Evolutionary conservation across 495 filamentous ascomycete genomes (phyloP).

Genomic region (Trichoderma asperelloides): DNA sequence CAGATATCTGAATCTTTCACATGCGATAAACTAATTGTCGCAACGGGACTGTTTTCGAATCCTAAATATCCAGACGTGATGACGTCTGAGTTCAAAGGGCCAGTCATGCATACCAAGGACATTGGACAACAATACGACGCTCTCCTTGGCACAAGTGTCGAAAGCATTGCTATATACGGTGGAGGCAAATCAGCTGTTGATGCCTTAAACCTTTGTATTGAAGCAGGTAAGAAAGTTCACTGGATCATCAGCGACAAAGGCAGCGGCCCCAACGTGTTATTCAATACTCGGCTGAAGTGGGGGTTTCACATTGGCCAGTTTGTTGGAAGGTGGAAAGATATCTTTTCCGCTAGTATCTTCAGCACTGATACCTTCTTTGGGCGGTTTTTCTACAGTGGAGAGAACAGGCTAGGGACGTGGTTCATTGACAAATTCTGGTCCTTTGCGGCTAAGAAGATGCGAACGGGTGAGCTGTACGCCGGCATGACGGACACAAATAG

Average conservation of each 20-base stretch:
- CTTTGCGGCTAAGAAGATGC: neutral
- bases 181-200: slow-evolving; percentile 41
- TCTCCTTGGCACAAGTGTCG: neutral
- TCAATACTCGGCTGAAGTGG: neutral
- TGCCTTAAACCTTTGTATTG: slow-evolving; percentile 30
- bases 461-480: neutral
- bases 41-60: neutral
- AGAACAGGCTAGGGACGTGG: neutral
- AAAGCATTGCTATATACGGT: slow-evolving; percentile 15
- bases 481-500: neutral
- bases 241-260: slow-evolving; percentile 36
- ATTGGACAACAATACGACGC: neutral
- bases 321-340: neutral
- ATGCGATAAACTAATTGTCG: neutral
- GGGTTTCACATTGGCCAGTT: neutral
- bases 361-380: neutral
- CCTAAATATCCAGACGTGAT: neutral
- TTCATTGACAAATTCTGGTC: neutral
- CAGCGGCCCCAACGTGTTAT: slow-evolving; percentile 19
- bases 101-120: neutral
- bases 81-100: neutral
- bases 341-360: neutral
- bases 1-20: neutral
- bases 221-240: slow-evolving; percentile 35
- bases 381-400: neutral